phyloP scores from a whole-genome alignment of 192 early-diverging fungal genomes.

The Linnemannia schmuckeri region DNA sequence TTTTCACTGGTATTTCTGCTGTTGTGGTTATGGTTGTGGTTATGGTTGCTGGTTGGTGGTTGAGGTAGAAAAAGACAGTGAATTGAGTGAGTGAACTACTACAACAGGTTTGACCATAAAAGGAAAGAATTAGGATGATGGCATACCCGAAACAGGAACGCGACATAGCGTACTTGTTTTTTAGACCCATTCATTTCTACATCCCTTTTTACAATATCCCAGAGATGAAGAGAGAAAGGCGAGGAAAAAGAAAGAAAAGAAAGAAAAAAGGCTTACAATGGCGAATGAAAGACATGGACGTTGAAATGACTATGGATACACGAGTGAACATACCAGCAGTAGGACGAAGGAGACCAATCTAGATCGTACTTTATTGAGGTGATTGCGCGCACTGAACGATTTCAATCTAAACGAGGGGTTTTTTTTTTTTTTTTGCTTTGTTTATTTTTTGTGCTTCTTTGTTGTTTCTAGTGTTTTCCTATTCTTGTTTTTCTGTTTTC shows the following conservation, averaged over 20 bases:
- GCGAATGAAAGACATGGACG: too few species aligned
- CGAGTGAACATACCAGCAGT: too few species aligned
- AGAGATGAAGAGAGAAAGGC: not conserved
- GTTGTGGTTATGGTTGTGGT: not conserved
- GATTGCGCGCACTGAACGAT: too few species aligned
- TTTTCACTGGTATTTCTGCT: not conserved
- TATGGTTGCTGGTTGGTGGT: not conserved
- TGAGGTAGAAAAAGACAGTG: too few species aligned
- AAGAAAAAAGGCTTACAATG: not conserved
- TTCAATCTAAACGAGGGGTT: not conserved
- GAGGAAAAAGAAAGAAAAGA: not conserved
- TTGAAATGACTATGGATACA: too few species aligned
- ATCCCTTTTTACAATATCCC: not conserved
- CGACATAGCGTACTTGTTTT: not conserved
- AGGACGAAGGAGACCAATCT: too few species aligned
- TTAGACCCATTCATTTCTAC: not conserved
- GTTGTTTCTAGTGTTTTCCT: not conserved
- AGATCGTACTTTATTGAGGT: too few species aligned
- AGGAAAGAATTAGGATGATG: slow-evolving; percentile 4
- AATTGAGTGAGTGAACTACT: not conserved
- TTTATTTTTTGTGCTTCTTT: too few species aligned
- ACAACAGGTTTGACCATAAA: not conserved
- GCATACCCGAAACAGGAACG: not conserved
- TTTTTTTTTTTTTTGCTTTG: not conserved
- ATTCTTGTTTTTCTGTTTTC: not conserved